phyloP scores from a whole-genome alignment of 192 early-diverging fungal genomes.

The Neocallimastix lanati region DNA sequence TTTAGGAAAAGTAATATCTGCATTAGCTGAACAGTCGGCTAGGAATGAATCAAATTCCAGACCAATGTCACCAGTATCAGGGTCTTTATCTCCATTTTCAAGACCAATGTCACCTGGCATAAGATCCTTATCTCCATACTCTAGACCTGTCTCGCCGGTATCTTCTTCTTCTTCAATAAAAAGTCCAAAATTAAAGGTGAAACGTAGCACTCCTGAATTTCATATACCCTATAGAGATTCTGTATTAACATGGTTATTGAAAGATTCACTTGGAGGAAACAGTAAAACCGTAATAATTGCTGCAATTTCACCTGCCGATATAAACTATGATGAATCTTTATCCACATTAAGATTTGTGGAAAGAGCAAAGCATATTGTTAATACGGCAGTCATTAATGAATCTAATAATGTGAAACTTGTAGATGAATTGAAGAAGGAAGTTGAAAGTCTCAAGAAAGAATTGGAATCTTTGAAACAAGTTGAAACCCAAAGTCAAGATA shows the following conservation, averaged over 20 bases:
- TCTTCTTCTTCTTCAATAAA: neutral
- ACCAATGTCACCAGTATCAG: too few species aligned
- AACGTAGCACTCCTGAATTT: conserved; percentile 10
- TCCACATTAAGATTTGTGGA: conserved; percentile 80
- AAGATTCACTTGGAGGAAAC: conserved; percentile 69
- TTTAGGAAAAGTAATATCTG: conserved; percentile 84
- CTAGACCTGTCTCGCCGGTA: too few species aligned
- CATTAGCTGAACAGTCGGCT: conserved; percentile 51
- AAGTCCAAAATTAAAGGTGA: conserved; percentile 11
- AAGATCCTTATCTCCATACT: too few species aligned
- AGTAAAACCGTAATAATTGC: conserved; percentile 69
- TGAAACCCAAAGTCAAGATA: conserved; percentile 3
- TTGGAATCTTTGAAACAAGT: conserved; percentile 22
- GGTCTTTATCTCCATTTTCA: too few species aligned
- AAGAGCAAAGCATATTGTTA: conserved; percentile 78
- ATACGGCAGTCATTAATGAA: conserved; percentile 80
- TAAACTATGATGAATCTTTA: conserved; percentile 53
- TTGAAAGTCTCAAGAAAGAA: conserved; percentile 37
- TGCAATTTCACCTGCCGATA: conserved; percentile 51
- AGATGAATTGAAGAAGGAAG: conserved; percentile 65
- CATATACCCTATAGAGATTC: conserved; percentile 85
- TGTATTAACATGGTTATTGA: conserved; percentile 67
- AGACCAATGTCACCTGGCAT: too few species aligned
- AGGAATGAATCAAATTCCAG: neutral
- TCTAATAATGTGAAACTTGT: conserved; percentile 60